A percentile compares a stretch with the other conserved stretches of the same genome.
phyloP scores from a whole-genome alignment of 1,284 basidiomycete genomes.

The Cystobasidium sp. region DNA sequence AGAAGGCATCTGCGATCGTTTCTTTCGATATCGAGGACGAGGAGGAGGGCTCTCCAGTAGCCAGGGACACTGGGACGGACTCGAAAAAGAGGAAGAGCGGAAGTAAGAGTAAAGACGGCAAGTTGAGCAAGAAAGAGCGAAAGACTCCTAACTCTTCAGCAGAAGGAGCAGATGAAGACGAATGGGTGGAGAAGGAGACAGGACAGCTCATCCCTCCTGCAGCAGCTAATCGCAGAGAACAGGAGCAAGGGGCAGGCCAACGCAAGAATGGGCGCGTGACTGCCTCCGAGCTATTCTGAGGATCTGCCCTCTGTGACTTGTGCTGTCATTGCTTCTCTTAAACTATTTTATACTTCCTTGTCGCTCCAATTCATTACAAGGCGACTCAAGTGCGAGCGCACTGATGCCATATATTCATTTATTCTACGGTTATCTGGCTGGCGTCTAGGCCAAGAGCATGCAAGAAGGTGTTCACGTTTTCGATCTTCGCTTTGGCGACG shows the following conservation, averaged over 20 bases:
- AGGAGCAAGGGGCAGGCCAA: background rate
- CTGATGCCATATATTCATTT: background rate
- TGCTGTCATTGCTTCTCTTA: background rate
- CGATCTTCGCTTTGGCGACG: slow-evolving; percentile 32
- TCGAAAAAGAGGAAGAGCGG: slow-evolving; percentile 55
- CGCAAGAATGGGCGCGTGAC: slow-evolving; percentile 21
- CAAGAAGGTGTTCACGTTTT: slow-evolving; percentile 82
- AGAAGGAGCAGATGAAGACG: slow-evolving; percentile 57
- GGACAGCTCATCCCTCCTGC: background rate
- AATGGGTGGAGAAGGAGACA: slow-evolving; percentile 57
- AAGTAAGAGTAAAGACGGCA: slow-evolving; percentile 57
- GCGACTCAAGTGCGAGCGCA: background rate
- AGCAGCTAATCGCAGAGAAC: background rate
- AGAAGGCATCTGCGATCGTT: slow-evolving; percentile 54
- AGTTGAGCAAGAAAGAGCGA: slow-evolving; percentile 46
- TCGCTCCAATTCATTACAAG: background rate
- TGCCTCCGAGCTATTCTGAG: slow-evolving; percentile 37
- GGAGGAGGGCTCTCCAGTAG: slow-evolving; percentile 63
- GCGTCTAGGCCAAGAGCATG: slow-evolving; percentile 82
- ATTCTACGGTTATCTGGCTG: slow-evolving; percentile 62
- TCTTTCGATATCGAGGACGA: slow-evolving; percentile 57
- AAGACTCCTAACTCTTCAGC: slow-evolving; percentile 38
- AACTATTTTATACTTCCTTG: background rate
- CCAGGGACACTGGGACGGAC: slow-evolving; percentile 61
- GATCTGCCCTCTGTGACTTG: background rate